Evolutionary conservation across 140 eudicot species (phyloP).

Genomic region (Anethum foeniculum): DNA sequence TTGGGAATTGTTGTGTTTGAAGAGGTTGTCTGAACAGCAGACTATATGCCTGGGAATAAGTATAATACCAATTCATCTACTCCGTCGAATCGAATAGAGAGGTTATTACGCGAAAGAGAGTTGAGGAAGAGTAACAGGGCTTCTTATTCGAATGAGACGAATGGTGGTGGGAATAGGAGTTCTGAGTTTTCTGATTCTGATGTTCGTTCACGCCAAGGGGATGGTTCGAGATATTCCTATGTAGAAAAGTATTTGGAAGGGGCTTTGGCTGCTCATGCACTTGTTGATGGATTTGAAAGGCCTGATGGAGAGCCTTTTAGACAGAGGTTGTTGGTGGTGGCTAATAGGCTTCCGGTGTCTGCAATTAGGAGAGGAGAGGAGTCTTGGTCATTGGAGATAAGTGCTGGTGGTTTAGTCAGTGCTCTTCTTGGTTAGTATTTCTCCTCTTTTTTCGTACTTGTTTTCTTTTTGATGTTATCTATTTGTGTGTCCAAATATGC

Average conservation of each 20-base stretch:
- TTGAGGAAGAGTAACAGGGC: constrained; percentile 46
- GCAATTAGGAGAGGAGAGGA: constrained; percentile 80
- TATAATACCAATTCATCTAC: constrained; percentile 40
- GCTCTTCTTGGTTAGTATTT: constrained; percentile 69
- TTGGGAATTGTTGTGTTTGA: constrained; percentile 22
- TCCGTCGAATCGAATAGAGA: constrained; percentile 42
- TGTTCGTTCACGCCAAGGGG: constrained; percentile 18
- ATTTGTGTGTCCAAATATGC: not conserved
- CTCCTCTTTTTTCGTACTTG: not conserved
- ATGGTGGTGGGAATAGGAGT: constrained; percentile 29
- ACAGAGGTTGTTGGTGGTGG: constrained; percentile 84
- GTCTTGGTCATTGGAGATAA: constrained; percentile 80
- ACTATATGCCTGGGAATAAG: constrained; percentile 67
- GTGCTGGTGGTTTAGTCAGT: constrained; percentile 88
- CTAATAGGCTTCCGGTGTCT: constrained; percentile 84
- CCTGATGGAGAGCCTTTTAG: constrained; percentile 53
- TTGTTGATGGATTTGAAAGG: constrained; percentile 44
- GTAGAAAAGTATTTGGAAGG: constrained; percentile 59
- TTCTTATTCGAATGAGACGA: constrained; percentile 27
- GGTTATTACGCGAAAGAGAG: constrained; percentile 64
- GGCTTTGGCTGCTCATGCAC: constrained; percentile 48
- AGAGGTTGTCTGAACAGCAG: constrained; percentile 29
- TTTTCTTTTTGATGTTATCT: not conserved
- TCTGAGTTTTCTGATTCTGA: constrained; percentile 37
- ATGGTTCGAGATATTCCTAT: constrained; percentile 18